phyloP scores from a whole-genome alignment of 2,329 filamentous ascomycete species.

The Metarhizium sp. region DNA sequence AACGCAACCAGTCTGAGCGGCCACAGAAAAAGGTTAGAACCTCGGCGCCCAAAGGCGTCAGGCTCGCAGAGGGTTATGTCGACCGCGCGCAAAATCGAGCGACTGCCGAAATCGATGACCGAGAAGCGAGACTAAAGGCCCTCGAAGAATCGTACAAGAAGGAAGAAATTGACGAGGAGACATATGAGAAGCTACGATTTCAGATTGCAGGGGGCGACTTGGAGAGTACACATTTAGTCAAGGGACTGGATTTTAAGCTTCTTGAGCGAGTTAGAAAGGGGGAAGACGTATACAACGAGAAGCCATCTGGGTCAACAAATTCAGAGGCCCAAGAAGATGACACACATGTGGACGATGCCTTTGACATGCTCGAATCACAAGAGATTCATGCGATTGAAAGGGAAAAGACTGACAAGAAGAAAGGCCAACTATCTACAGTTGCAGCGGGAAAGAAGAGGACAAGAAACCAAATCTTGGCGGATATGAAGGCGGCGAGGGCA shows the following conservation, averaged over 20 bases:
- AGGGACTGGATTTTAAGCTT: conserved; percentile 81
- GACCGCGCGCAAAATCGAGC: conserved; percentile 66
- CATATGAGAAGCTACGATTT: conserved; percentile 64
- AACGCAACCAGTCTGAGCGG: conserved; percentile 49
- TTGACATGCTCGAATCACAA: conserved; percentile 47
- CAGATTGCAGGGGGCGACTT: conserved; percentile 79
- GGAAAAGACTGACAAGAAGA: conserved; percentile 45
- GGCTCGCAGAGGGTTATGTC: conserved; percentile 69
- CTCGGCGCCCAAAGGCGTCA: conserved; percentile 73
- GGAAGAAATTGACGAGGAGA: conserved; percentile 71
- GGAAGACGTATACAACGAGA: conserved; percentile 52
- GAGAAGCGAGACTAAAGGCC: conserved; percentile 60
- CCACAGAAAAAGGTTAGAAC: conserved; percentile 67
- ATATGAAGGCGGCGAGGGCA: conserved; percentile 53
- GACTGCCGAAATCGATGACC: conserved; percentile 41
- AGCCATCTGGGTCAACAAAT: conserved; percentile 12
- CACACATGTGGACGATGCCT: conserved; percentile 52
- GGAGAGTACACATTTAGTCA: conserved; percentile 75
- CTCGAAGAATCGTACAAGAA: conserved; percentile 76
- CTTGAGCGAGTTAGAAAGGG: conserved; percentile 59
- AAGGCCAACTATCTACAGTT: conserved; percentile 49
- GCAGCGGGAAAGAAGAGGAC: conserved; percentile 52
- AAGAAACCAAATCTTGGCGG: conserved; percentile 57
- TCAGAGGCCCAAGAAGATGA: conserved; percentile 19
- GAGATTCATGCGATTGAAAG: conserved; percentile 45